Base-by-base conservation (phyloP, 495 filamentous ascomycete genomes). In the Aspergillus diversus region DNA sequence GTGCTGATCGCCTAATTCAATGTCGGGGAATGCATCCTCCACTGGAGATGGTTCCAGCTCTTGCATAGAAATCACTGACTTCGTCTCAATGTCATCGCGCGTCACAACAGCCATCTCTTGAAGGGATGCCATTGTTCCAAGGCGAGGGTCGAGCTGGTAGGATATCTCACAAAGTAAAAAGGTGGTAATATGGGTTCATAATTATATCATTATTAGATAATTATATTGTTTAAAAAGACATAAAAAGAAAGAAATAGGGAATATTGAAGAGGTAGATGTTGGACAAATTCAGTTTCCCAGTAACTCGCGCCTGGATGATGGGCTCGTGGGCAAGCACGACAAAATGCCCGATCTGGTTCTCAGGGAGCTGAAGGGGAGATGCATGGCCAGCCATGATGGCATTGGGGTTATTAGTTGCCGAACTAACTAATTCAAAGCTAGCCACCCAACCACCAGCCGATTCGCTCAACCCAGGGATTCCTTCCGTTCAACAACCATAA, bases 21-120 rank as follows among this genome's bases (percentile, higher is more conserved):
- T 66, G 16, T 83, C 77, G 0, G 80, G 75, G 9, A 82, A 83
- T 5, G 66, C 77, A 39, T 87, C 85, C 12, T 93, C 89, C 33
- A 96, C 89, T 1, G 93, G 93, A 9, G 87, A 86, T 9, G 93
- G 93, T 48, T 96, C 93, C 33, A 97, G 77, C 60, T 93, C 85
- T 56, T 89, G 82, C 66, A 97, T 84, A 33, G 89, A 91, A 37
- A 86, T 73, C 46, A 87, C 75, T 5, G 87, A 79, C 55, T 69
- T 74, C 43, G 73, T 73, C 34, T 82, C 77, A 43, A 74, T 68
- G 43, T 74, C 71, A 37, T 73, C 65, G 33, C 65, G 66, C 60
- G 72, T 73, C 33, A 37, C 61, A 3, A 61, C 11, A 49, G 13
- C 48, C n/a, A 35, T 37, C 46, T 56, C 60, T 37, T 34, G 49